A percentile compares a stretch with the other conserved stretches of the same genome.
phyloP scores from a whole-genome alignment of 768 basidiomycete species.

The Termitomyces sp. region DNA sequence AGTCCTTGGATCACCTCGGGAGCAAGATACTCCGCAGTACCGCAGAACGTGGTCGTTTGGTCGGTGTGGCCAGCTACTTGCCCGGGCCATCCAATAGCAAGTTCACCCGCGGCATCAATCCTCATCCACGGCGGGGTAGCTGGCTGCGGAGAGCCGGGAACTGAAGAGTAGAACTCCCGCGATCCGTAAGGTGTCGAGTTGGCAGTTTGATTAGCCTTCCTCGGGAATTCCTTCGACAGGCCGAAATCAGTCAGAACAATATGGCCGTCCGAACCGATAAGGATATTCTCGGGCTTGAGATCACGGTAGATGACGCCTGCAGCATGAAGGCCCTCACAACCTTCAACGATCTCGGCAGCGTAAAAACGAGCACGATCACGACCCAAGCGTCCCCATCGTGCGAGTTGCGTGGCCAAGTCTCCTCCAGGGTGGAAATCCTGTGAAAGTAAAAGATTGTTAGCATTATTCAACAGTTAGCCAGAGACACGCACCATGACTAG shows the following conservation, averaged over 20 bases:
- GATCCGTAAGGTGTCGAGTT: slow-evolving; percentile 58
- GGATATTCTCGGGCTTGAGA: slow-evolving; percentile 95
- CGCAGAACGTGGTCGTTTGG: slow-evolving; percentile 85
- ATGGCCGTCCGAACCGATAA: slow-evolving; percentile 92
- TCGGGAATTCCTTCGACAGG: slow-evolving; percentile 86
- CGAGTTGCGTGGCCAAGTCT: slow-evolving; percentile 96
- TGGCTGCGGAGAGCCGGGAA: slow-evolving; percentile 42
- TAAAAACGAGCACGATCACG: slow-evolving; percentile 95
- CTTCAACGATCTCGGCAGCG: slow-evolving; percentile 95
- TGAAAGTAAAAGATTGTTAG: slow-evolving; percentile 13
- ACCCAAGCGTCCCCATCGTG: slow-evolving; percentile 91
- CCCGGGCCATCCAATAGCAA: slow-evolving; percentile 57
- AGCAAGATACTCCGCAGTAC: slow-evolving; percentile 95
- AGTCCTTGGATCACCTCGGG: slow-evolving; percentile 95
- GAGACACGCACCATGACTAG: slow-evolving; percentile 78
- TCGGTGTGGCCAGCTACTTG: slow-evolving; percentile 51
- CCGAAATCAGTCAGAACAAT: slow-evolving; percentile 98
- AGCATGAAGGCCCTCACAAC: slow-evolving; percentile 90
- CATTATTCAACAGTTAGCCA: slow-evolving; percentile 15
- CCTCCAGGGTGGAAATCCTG: slow-evolving; percentile 96
- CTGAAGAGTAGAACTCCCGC: slow-evolving; percentile 54
- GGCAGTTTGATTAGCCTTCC: slow-evolving; percentile 44
- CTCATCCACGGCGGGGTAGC: slow-evolving; percentile 80
- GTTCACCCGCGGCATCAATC: slow-evolving; percentile 52
- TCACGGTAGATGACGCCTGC: slow-evolving; percentile 97